Percentiles rank a stretch among this genome's conserved stretches.
Conservation (phyloP, 345 rosid genomes). For the Salix caprea region DNA sequence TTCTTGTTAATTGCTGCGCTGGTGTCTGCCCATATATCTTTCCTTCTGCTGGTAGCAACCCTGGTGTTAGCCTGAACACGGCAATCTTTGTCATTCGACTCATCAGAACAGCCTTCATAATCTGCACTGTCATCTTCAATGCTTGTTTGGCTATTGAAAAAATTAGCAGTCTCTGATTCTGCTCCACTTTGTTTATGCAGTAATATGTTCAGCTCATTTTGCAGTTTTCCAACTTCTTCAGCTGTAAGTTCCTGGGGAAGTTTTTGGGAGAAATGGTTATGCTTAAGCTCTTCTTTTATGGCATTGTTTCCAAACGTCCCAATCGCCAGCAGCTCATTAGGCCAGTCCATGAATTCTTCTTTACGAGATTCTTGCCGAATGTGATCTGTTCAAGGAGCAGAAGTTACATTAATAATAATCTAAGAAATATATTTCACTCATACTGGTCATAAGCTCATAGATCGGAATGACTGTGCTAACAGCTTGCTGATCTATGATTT, state of each 20-base stretch:
- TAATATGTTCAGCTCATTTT: slow-evolving; percentile 29
- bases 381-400: slow-evolving; percentile 11
- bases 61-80: slow-evolving; percentile 2
- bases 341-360: slow-evolving; percentile 67
- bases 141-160: neutral
- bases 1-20: slow-evolving; percentile 36
- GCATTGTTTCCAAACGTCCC: slow-evolving; percentile 72
- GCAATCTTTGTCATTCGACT: slow-evolving; percentile 4
- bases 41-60: slow-evolving; percentile 18
- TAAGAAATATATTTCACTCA: neutral
- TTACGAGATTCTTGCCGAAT: slow-evolving; percentile 18
- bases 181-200: slow-evolving; percentile 16
- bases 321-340: slow-evolving; percentile 55
- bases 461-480: too few relatives aligned
- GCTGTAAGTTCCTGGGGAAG: slow-evolving; percentile 21
- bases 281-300: slow-evolving; percentile 20
- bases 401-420: neutral
- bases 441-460: too few relatives aligned
- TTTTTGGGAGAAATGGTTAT: neutral
- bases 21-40: slow-evolving; percentile 22
- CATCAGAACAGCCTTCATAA: neutral
- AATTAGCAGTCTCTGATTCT: slow-evolving; percentile 4
- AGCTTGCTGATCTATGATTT: too few relatives aligned
- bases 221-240: slow-evolving; percentile 30
- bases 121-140: slow-evolving; percentile 8